Evolutionary conservation across 345 rosid species (phyloP).

Genomic region (Raphanus sativus): DNA sequence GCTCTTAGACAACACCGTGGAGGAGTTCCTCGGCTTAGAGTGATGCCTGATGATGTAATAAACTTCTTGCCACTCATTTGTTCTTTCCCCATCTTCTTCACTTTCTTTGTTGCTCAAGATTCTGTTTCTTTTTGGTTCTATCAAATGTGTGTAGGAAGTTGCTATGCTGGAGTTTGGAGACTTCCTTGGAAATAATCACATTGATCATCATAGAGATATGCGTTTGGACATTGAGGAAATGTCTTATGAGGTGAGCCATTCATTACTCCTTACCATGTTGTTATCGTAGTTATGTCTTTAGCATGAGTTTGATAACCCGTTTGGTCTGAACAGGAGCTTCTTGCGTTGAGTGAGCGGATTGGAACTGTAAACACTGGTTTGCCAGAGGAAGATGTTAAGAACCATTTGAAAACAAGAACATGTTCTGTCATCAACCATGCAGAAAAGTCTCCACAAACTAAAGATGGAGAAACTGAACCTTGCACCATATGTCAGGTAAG

Average conservation of each 20-base stretch:
- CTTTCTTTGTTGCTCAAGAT: not conserved
- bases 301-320: not conserved
- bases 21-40: slow-evolving; percentile 67
- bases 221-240: slow-evolving; percentile 92
- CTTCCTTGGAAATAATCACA: slow-evolving; percentile 48
- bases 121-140: slow-evolving; percentile 15
- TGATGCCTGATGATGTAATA: slow-evolving; percentile 72
- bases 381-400: slow-evolving; percentile 62
- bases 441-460: slow-evolving; percentile 44
- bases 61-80: slow-evolving; percentile 24
- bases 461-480: slow-evolving; percentile 63
- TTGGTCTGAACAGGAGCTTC: slow-evolving; percentile 67
- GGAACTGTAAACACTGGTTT: slow-evolving; percentile 83
- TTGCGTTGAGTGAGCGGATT: slow-evolving; percentile 77
- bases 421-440: slow-evolving; percentile 56
- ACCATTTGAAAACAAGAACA: slow-evolving; percentile 58
- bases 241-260: slow-evolving; percentile 73
- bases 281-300: not conserved
- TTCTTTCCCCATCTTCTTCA: not conserved
- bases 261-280: not conserved
- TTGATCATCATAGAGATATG: slow-evolving; percentile 91
- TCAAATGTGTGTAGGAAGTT: slow-evolving; percentile 57
- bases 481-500: slow-evolving; percentile 95
- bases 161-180: slow-evolving; percentile 75
- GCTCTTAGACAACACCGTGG: slow-evolving; percentile 52